Conservation (phyloP, 2,329 filamentous ascomycete species). For the Stachybotrys echinatus region DNA sequence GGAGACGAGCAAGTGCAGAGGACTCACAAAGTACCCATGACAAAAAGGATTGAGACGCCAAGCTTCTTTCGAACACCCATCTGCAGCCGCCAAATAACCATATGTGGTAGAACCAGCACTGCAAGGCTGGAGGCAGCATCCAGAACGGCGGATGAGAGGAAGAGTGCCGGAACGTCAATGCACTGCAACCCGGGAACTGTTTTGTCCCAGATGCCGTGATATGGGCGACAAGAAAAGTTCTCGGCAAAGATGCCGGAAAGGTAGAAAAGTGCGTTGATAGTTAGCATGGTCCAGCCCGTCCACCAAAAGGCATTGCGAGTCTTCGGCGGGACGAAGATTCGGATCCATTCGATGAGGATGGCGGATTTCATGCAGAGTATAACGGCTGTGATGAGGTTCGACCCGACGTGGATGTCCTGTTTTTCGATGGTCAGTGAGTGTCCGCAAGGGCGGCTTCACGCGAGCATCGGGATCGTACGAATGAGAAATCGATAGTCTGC, state of each 20-base stretch:
- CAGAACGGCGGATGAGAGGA: conserved; percentile 12
- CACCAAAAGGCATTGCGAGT: conserved; percentile 14
- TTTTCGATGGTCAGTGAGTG: too few relatives aligned
- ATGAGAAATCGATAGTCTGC: too few relatives aligned
- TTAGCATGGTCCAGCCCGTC: conserved; percentile 12
- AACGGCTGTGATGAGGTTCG: too few relatives aligned
- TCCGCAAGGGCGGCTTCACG: too few relatives aligned
- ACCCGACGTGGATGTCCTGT: too few relatives aligned
- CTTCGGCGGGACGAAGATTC: conserved; percentile 6
- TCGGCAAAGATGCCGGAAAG: conserved; percentile 11
- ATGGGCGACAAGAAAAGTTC: conserved; percentile 17
- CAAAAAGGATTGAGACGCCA: conserved; percentile 21
- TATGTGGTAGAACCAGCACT: conserved; percentile 21
- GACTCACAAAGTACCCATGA: too few relatives aligned
- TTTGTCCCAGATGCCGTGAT: conserved; percentile 18
- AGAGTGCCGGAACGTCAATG: conserved; percentile 11
- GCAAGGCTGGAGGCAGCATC: conserved; percentile 17
- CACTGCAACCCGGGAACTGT: conserved; percentile 16
- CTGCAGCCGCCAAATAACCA: conserved; percentile 19
- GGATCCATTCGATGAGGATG: conserved; percentile 9
- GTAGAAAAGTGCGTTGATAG: conserved; percentile 13
- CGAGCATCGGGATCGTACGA: too few relatives aligned
- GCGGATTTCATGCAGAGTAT: conserved; percentile 7
- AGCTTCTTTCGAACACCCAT: conserved; percentile 20
- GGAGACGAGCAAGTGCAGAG: too few relatives aligned